Evolutionary conservation across 2,329 filamentous ascomycete genomes (phyloP), one percentile per base, ranked within the genome.

Genomic region (Aspergillus terreus): DNA sequence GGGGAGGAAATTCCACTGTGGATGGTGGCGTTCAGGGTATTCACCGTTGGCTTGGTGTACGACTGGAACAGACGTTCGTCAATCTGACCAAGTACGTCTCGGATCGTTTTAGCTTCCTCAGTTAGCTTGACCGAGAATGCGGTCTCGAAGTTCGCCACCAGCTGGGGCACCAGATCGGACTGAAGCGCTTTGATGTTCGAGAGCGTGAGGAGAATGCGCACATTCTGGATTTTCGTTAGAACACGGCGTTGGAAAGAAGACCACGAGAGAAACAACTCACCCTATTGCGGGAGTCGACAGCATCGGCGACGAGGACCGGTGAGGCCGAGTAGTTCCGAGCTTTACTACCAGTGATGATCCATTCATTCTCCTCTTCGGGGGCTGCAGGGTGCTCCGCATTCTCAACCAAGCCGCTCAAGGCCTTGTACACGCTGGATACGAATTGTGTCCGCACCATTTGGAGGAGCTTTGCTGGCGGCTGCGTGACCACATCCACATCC

Each of bases 121-220:
- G 91, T 95, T 53, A 99, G 81, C 66, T 95, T 95, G 56, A 97
- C 90, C 1, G 89, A 91, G 72, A 99, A 99, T 50, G 90, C 84
- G 46, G 89, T 91, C 68, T 99, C 94, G 64, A 97, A 99, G 65
- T 94, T 88, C 4, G 87, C 83, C 66, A 96, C 89, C n/a, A 99
- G 81, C 60, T 86, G 85, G 0, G 92, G 92, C 1, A 97, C 88
- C 30, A 92, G 82, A 56, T 94, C 85, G 21, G 84, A 80, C 52
- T 90, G 87, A 35, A 99, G 83, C 21, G 87, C 82, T 64, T 92
- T 87, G 53, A 99, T 83, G 68, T 99, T 99, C 66, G 89, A 94
- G 23, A 99, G 80, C 1, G 94, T 99, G 47, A 99, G 78, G 40
- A 99, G 86, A 81, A 96, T 92, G 57, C 94, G 90, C 46, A 95